phyloP scores from a whole-genome alignment of 257 asterid species.

The Knoxia roxburghii region DNA sequence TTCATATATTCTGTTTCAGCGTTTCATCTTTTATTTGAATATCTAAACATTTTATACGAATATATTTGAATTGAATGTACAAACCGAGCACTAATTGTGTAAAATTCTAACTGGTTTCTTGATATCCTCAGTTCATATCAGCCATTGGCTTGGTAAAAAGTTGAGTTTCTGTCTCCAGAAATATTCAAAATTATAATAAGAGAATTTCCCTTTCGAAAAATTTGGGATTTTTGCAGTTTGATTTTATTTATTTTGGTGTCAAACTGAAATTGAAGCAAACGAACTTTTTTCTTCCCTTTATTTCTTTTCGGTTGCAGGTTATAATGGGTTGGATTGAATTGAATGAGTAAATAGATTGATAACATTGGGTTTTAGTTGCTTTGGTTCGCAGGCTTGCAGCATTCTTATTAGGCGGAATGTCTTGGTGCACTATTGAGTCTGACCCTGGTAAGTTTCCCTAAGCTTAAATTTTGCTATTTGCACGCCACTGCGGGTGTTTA shows the following conservation, averaged over 20 bases:
- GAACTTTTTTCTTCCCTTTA: not conserved
- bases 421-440: constrained; percentile 99
- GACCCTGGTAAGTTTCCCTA: constrained; percentile 73
- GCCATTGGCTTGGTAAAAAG: not conserved
- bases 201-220: not conserved
- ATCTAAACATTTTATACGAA: not conserved
- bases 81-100: not conserved
- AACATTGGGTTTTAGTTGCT: not conserved
- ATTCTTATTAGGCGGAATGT: constrained; percentile 40
- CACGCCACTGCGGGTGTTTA: no score
- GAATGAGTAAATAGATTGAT: not conserved
- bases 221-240: not conserved
- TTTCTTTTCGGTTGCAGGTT: not conserved
- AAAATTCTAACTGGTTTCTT: not conserved
- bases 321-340: not conserved
- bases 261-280: not conserved
- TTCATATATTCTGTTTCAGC: no score
- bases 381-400: constrained; percentile 11
- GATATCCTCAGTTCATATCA: not conserved
- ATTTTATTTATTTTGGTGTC: no score
- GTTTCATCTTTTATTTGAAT: not conserved
- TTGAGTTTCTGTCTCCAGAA: no score
- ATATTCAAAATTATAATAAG: not conserved
- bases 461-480: not conserved
- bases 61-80: not conserved